phyloP scores from a whole-genome alignment of 2,329 filamentous ascomycete genomes.

The Aspergillus sp. region DNA sequence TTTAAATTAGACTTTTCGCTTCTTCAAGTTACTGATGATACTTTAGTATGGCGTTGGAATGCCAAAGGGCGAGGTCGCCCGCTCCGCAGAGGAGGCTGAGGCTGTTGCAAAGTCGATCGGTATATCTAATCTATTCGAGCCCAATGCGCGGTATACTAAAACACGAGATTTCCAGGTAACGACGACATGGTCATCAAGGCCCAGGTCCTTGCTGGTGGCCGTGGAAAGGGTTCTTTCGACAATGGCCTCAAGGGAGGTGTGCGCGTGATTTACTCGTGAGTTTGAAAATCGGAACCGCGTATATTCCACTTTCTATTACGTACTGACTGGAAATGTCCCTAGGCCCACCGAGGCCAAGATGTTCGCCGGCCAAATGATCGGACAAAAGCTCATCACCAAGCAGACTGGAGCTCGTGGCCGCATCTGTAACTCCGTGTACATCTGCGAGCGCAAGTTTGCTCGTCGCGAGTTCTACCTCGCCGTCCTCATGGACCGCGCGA shows the following conservation, averaged over 20 bases:
- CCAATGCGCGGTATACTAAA: slow-evolving; percentile 12
- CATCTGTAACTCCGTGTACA: slow-evolving; percentile 96
- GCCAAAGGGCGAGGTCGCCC: slow-evolving; percentile 83
- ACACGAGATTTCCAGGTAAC: slow-evolving; percentile 45
- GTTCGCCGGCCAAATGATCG: slow-evolving; percentile 99
- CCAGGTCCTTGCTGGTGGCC: slow-evolving; percentile 93
- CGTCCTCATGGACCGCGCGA: slow-evolving; percentile 93
- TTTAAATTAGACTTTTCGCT: not conserved
- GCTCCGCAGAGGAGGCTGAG: slow-evolving; percentile 81
- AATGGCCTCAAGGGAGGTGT: slow-evolving; percentile 99
- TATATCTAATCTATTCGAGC: slow-evolving; percentile 31
- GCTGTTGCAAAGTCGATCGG: slow-evolving; percentile 84
- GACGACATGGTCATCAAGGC: slow-evolving; percentile 99
- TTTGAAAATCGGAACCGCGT: slow-evolving; percentile 4
- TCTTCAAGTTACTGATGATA: slow-evolving; percentile 17
- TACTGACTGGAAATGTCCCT: slow-evolving; percentile 1
- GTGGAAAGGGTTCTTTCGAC: slow-evolving; percentile 96
- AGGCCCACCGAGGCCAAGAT: slow-evolving; percentile 87
- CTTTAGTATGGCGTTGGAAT: slow-evolving; percentile 87
- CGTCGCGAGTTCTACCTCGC: slow-evolving; percentile 98
- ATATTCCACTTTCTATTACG: not conserved
- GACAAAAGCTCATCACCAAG: slow-evolving; percentile 99
- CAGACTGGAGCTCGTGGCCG: slow-evolving; percentile 92
- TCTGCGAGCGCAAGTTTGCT: slow-evolving; percentile 99
- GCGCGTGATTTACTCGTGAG: slow-evolving; percentile 91